Conservation (phyloP, 177 flowering plant genomes). For the Tripterygium wilfordii region DNA sequence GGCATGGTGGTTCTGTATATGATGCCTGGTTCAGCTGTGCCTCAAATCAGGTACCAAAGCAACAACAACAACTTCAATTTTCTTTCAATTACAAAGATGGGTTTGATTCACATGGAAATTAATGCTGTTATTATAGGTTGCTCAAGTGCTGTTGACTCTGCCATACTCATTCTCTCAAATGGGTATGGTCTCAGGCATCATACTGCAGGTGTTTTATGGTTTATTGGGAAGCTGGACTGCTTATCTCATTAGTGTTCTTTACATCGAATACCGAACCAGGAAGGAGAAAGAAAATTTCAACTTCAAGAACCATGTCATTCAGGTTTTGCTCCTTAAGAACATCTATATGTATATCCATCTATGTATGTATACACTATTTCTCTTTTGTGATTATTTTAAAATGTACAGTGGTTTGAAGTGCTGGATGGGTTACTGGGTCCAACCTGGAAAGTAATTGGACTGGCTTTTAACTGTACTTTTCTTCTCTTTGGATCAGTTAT, state of each 20-base stretch:
- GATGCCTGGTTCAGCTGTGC: conserved; percentile 75
- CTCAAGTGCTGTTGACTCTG: conserved; percentile 55
- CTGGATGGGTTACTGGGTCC: conserved; percentile 60
- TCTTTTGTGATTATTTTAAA: no score
- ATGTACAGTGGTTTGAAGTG: conserved; percentile 65
- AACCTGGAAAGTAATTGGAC: conserved; percentile 53
- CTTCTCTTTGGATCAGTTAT: conserved; percentile 66
- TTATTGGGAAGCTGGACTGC: conserved; percentile 71
- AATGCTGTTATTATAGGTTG: conserved; percentile 59
- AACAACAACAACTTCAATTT: no score
- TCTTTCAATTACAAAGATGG: no score
- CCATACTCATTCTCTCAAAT: conserved; percentile 69
- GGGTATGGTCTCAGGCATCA: conserved; percentile 61
- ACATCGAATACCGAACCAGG: conserved; percentile 52
- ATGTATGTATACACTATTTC: no score
- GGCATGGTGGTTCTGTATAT: conserved; percentile 70
- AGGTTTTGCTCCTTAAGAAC: no score
- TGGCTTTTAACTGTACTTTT: conserved; percentile 68
- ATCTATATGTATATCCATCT: no score
- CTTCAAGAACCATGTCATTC: conserved; percentile 71
- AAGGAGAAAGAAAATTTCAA: conserved; percentile 56
- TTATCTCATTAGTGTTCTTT: conserved; percentile 60
- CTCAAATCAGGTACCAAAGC: conserved; percentile 59
- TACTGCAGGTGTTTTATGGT: conserved; percentile 57
- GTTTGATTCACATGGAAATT: no score